Conservation (phyloP, 1,284 basidiomycete genomes). For the Microbotryomycetes sp. region DNA sequence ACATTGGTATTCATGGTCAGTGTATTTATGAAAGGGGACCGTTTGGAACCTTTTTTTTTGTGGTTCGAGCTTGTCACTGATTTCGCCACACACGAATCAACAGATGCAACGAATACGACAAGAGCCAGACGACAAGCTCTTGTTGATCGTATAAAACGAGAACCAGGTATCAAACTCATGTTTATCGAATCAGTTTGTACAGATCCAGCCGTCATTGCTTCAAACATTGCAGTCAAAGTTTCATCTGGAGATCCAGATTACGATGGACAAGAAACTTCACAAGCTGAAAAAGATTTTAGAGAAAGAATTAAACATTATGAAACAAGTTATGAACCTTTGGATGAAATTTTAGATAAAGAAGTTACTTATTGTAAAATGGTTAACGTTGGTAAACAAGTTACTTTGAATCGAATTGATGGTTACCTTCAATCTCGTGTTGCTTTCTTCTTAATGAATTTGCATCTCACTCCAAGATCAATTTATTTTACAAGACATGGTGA, state of each 20-base stretch:
- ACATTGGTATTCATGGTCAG: conserved; percentile 94
- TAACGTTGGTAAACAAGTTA: conserved; percentile 69
- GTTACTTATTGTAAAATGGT: conserved; percentile 79
- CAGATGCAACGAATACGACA: conserved; percentile 95
- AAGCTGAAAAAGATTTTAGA: conserved; percentile 83
- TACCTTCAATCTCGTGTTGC: conserved; percentile 95
- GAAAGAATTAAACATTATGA: conserved; percentile 90
- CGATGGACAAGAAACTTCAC: conserved; percentile 74
- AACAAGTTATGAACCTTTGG: conserved; percentile 87
- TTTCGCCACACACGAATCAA: too few species aligned
- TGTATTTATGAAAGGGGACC: conserved; percentile 7
- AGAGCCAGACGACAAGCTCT: conserved; percentile 64
- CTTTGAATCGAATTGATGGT: conserved; percentile 48
- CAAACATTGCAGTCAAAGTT: conserved; percentile 94
- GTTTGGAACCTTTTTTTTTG: too few species aligned
- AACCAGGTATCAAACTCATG: conserved; percentile 82
- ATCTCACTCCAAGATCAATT: conserved; percentile 92
- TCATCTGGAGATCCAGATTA: conserved; percentile 96
- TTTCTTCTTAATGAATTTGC: conserved; percentile 97
- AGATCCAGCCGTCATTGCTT: conserved; percentile 86
- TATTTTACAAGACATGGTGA: conserved; percentile 98
- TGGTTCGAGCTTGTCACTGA: too few species aligned
- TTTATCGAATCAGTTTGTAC: conserved; percentile 94
- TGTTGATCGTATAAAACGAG: conserved; percentile 71
- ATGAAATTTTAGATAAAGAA: conserved; percentile 60